A percentile compares a stretch with the other conserved stretches of the same genome.
These are phyloP conservation scores for Boletus chippewaensis DNA, from an alignment of 1,284 basidiomycete species.

Conservation along the genomic window DNA sequence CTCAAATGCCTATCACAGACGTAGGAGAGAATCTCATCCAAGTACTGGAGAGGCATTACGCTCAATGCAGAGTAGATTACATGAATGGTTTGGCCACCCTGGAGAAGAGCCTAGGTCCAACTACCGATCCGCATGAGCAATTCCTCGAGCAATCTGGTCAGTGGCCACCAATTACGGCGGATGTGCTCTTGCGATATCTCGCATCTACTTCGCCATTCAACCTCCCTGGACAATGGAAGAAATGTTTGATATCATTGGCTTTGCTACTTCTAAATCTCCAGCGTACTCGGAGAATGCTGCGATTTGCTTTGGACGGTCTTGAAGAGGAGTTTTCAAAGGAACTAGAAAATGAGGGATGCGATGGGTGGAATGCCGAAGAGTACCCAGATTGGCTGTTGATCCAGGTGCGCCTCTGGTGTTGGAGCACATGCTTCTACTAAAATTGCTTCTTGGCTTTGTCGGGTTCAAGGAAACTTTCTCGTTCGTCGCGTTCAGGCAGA, in stretches of 20 bases:
- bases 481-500: conserved; percentile 36
- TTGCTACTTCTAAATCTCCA: conserved; percentile 17
- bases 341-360: conserved; percentile 18
- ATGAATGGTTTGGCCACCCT: not conserved
- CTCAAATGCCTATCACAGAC: not conserved
- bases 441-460: not conserved
- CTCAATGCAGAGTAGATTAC: not conserved
- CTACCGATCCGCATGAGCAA: not conserved
- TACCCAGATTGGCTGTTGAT: conserved; percentile 41
- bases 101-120: not conserved
- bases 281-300: not conserved
- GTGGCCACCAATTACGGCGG: conserved; percentile 25
- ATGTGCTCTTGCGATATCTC: conserved; percentile 6
- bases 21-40: not conserved
- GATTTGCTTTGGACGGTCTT: not conserved
- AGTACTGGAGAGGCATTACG: not conserved
- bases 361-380: conserved; percentile 13
- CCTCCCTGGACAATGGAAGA: conserved; percentile 23
- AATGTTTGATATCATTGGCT: conserved; percentile 24
- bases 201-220: not conserved
- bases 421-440: not conserved
- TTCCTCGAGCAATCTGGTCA: not conserved
- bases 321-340: not conserved
- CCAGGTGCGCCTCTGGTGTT: not conserved
- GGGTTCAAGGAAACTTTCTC: conserved; percentile 41